A percentile compares a stretch with the other conserved stretches of the same genome.
These are phyloP conservation scores for Scedosporium aurantiacum DNA, from an alignment of 2,329 filamentous ascomycete genomes.

Conservation along the genomic window DNA sequence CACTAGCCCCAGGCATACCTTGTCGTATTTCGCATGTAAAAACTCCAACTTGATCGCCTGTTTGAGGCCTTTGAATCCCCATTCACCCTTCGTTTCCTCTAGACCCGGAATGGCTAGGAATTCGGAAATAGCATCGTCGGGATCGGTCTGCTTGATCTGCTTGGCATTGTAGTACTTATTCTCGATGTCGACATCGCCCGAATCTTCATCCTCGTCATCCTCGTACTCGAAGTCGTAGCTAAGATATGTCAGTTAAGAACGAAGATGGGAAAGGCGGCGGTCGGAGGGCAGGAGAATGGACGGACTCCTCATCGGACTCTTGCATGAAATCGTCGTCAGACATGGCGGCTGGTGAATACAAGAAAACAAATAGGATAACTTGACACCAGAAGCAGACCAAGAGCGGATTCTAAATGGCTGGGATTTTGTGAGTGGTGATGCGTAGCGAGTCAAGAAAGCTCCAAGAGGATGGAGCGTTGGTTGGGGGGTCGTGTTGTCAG, in stretches of 20 bases:
- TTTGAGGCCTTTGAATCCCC: constrained; percentile 97
- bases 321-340: constrained; percentile 41
- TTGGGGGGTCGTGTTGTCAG: not conserved
- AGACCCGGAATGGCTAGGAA: constrained; percentile 80
- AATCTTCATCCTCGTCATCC: constrained; percentile 79
- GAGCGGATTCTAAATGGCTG: no score
- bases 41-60: constrained; percentile 98
- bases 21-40: constrained; percentile 75
- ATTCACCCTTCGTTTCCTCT: constrained; percentile 88
- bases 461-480: not conserved
- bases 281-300: constrained; percentile 9
- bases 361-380: no score
- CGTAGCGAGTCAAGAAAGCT: no score
- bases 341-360: constrained; percentile 23
- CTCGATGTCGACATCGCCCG: constrained; percentile 86
- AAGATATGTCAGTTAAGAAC: not conserved
- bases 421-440: no score
- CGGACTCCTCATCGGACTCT: constrained; percentile 36
- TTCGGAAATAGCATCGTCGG: constrained; percentile 79
- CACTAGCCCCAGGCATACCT: constrained; percentile 37
- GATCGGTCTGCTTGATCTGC: constrained; percentile 80
- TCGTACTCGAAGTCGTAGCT: constrained; percentile 97
- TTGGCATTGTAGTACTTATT: constrained; percentile 99
- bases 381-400: no score
- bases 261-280: not conserved